Percentiles rank a stretch among this genome's conserved stretches.
These are phyloP conservation scores for Hyphopichia pseudoburtonii DNA, from an alignment of 1,139 yeast genomes.

Conservation along the genomic window DNA sequence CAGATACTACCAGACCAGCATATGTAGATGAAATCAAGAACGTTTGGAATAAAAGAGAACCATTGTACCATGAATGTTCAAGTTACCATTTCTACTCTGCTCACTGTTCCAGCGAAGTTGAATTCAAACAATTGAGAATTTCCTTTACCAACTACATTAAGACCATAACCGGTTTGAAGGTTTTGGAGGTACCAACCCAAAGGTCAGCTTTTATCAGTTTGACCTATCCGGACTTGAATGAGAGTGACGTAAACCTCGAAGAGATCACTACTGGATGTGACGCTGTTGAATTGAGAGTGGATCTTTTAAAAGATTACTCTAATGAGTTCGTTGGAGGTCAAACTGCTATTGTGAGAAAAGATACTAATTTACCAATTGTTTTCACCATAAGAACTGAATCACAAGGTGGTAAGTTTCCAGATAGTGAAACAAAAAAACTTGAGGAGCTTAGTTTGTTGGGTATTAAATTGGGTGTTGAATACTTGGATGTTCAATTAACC, in stretches of 20 bases:
- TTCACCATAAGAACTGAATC: constrained; percentile 75
- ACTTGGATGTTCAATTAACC: constrained; percentile 53
- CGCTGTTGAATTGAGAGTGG: constrained; percentile 85
- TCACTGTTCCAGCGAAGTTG: constrained; percentile 58
- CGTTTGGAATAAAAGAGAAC: constrained; percentile 83
- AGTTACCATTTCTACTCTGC: constrained; percentile 77
- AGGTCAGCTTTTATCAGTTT: constrained; percentile 74
- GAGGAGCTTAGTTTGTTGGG: constrained; percentile 59
- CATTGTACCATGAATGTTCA: constrained; percentile 79
- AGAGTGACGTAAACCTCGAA: constrained; percentile 43
- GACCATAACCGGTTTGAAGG: constrained; percentile 61
- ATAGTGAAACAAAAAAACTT: constrained; percentile 47
- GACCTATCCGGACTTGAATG: constrained; percentile 57
- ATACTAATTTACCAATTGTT: constrained; percentile 70
- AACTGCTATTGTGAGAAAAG: constrained; percentile 63
- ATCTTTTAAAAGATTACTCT: constrained; percentile 55
- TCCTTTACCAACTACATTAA: constrained; percentile 60
- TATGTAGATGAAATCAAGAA: constrained; percentile 72
- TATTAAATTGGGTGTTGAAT: constrained; percentile 64
- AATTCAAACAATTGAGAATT: constrained; percentile 56
- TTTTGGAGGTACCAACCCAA: constrained; percentile 43
- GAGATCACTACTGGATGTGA: constrained; percentile 66
- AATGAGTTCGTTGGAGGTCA: constrained; percentile 68
- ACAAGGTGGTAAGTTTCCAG: constrained; percentile 84
- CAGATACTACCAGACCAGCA: constrained; percentile 87